Base-by-base conservation (phyloP, 2,329 filamentous ascomycete species). In the Phialophora verrucosa region DNA sequence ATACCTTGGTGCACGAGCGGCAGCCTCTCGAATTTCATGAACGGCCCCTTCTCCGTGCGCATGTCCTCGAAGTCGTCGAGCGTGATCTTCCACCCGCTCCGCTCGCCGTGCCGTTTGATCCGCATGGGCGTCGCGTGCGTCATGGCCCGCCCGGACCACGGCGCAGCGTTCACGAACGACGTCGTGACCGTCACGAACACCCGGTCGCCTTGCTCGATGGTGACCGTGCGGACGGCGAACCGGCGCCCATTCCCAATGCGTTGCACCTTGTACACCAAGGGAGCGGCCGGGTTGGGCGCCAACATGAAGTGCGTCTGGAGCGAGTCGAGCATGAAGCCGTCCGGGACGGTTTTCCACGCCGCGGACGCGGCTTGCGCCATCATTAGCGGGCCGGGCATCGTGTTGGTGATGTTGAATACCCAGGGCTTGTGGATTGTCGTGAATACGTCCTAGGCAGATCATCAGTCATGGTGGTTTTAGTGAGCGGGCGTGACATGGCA, bases 11-110 rank as follows among this genome's bases (percentile, higher is more conserved):
- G 68, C 1, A 70, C 59, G 20, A 67, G 69, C 35, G 70, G 70
- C n/a, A 71, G 56, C 27, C 71, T 62, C 60, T 73, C 62, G 50
- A 70, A 70, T 44, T 69, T 70, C 70, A 73, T 73, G 47, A 71
- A 73, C 38, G 70, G 65, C 4, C 70, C 70, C 10, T 58, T 50
- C 14, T 59, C 29, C 17, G 56, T 59, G 14, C 65, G 64, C 20
- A 35, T 57, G 7, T 27, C 23, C 31, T 68, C 68, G n/a, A 73
- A 68, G 42, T 71, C 70, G 49, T 73, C 71, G n/a, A 71, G 54
- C 1, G 63, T 70, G 56, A 73, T 73, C n/a, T 66, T 50, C 27
- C 42, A 8, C 14, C 68, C 49, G 7, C 42, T 57, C 20, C 65
- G 38, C 3, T 51, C 53, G n/a, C 67, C 44, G 7, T 38, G 59